These are phyloP conservation scores for Tolypocladium album DNA, from an alignment of 2,329 filamentous ascomycete species.

Conservation along the genomic window DNA sequence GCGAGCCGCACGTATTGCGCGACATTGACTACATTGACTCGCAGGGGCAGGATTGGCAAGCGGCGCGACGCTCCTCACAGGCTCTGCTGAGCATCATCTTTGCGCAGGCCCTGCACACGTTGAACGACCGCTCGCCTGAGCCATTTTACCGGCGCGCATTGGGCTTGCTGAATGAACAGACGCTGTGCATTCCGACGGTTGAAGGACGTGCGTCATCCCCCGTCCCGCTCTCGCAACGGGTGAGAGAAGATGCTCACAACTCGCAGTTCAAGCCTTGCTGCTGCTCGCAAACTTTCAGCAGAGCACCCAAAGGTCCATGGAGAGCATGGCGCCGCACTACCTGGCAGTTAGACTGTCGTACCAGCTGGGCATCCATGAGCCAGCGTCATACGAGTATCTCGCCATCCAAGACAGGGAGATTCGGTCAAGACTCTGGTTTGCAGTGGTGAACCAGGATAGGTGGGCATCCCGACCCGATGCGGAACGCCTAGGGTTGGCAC, in stretches of 20 bases:
- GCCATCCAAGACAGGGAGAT: conserved; percentile 12
- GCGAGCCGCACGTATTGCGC: conserved; percentile 9
- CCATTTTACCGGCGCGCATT: conserved; percentile 16
- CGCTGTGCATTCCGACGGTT: conserved; percentile 11
- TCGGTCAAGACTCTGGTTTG: conserved; percentile 18
- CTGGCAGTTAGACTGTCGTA: conserved; percentile 19
- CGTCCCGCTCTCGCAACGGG: background rate
- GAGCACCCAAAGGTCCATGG: conserved; percentile 21
- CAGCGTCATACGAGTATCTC: conserved; percentile 13
- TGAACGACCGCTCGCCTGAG: conserved; percentile 10
- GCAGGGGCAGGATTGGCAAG: conserved; percentile 2
- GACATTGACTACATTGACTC: conserved; percentile 9
- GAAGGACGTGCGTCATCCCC: conserved; percentile 6
- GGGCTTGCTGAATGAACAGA: conserved; percentile 13
- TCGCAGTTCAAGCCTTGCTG: conserved; percentile 18
- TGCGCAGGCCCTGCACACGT: conserved; percentile 14
- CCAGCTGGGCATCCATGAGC: conserved; percentile 22
- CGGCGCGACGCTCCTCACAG: conserved; percentile 5
- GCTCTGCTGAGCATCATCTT: conserved; percentile 17
- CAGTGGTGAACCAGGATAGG: conserved; percentile 19
- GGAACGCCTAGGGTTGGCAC: background rate
- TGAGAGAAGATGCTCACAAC: background rate
- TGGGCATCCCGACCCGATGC: background rate
- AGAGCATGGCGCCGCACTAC: conserved; percentile 19
- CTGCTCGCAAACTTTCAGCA: conserved; percentile 21